Conservation (phyloP, 23 red algal genomes). For the Agarophyton chilense region DNA sequence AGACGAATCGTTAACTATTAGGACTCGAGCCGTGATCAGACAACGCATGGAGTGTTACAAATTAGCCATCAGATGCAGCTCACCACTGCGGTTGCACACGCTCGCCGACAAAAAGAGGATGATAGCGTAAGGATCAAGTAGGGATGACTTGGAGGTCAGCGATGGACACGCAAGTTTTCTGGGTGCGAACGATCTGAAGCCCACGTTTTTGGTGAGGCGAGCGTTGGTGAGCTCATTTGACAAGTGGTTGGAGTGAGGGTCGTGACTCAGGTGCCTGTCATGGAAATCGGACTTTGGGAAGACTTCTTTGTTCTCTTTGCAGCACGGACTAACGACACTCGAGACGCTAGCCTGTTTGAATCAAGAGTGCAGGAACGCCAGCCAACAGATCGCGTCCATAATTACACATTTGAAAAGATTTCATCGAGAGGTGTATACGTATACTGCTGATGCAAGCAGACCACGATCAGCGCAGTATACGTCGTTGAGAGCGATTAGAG, state of each 20-base stretch:
- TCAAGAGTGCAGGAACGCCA: neutral
- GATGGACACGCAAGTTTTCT: too few relatives aligned
- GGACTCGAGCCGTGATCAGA: neutral
- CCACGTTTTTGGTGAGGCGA: neutral
- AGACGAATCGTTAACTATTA: neutral
- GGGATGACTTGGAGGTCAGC: neutral
- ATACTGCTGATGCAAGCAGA: too few relatives aligned
- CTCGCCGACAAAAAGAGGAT: too few relatives aligned
- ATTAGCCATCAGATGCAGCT: neutral
- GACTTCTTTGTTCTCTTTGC: too few relatives aligned
- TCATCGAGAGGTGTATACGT: too few relatives aligned
- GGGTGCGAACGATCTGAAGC: too few relatives aligned
- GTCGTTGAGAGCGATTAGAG: neutral
- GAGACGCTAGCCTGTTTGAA: neutral
- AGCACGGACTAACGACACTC: neutral
- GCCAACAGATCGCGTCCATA: slow-evolving; percentile 1
- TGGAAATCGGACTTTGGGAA: too few relatives aligned
- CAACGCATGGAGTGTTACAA: neutral
- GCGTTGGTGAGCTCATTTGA: neutral
- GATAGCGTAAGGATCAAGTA: too few relatives aligned
- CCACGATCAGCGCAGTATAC: neutral
- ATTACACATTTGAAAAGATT: neutral
- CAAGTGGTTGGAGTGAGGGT: neutral
- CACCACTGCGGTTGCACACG: too few relatives aligned
- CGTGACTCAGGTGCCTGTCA: neutral